A percentile compares a stretch with the other conserved stretches of the same genome.
Conservation (phyloP, 768 basidiomycete species). For the Galerina sulciceps region DNA sequence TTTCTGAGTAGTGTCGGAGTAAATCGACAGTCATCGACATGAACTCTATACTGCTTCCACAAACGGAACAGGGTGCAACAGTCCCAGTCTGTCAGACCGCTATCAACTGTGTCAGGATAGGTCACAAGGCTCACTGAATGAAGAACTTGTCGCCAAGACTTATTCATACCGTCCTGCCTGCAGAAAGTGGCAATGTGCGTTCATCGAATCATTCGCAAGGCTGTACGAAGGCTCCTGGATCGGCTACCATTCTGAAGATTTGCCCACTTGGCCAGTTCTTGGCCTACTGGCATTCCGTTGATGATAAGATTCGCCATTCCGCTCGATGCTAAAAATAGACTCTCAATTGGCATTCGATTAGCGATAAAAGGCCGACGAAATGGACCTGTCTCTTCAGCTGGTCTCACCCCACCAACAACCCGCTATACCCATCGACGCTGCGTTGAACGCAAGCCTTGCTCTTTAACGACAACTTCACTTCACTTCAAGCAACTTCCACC, state of each 20-base stretch:
- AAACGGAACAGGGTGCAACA: background rate
- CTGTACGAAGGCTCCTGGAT: too few species aligned
- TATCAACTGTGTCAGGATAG: background rate
- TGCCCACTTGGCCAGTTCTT: too few species aligned
- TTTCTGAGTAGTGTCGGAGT: too few species aligned
- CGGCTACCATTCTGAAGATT: too few species aligned
- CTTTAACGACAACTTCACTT: background rate
- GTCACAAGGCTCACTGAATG: background rate
- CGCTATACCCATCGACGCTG: conserved; percentile 1
- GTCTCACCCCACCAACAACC: conserved; percentile 12
- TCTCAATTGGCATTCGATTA: too few species aligned
- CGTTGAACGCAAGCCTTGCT: conserved; percentile 11
- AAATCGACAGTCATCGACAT: too few species aligned
- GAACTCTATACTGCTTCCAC: background rate
- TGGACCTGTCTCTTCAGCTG: conserved; percentile 16
- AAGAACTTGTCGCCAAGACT: too few species aligned
- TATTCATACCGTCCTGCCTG: background rate
- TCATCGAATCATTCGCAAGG: too few species aligned
- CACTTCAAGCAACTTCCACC: background rate
- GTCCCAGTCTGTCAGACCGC: background rate
- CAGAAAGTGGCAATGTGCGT: too few species aligned
- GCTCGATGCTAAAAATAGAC: background rate
- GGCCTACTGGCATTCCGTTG: too few species aligned
- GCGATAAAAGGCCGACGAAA: conserved; percentile 1
- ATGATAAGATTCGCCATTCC: background rate